Percentiles rank a stretch among this genome's conserved stretches.
Conservation (phyloP, 306 rosid genomes). For the Pachyrhizus erosus region DNA sequence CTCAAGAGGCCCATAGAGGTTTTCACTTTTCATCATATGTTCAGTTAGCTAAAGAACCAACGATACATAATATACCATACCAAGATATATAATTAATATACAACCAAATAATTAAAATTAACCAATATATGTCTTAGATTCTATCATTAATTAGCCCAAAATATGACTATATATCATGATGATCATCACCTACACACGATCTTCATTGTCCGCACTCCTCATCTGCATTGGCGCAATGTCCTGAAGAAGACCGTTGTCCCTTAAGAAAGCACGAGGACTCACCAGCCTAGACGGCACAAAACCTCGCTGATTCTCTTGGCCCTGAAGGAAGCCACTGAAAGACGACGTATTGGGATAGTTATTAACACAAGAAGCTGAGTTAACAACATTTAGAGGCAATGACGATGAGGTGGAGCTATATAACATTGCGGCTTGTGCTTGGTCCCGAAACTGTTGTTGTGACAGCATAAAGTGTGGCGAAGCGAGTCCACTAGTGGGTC, state of each 20-base stretch:
- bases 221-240: constrained; percentile 76
- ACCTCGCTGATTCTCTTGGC: constrained; percentile 36
- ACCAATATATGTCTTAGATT: not conserved
- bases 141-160: not conserved
- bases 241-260: constrained; percentile 85
- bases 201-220: constrained; percentile 36
- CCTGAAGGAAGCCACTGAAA: constrained; percentile 44
- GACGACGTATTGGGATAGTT: constrained; percentile 35
- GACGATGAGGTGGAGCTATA: constrained; percentile 40
- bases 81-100: constrained; percentile 10
- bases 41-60: constrained; percentile 36
- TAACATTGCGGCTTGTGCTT: constrained; percentile 33
- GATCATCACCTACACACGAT: constrained; percentile 24
- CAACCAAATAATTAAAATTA: not conserved
- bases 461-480: constrained; percentile 14
- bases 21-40: not conserved
- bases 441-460: constrained; percentile 38
- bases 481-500: constrained; percentile 3
- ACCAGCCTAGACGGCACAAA: constrained; percentile 6
- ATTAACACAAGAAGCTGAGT: not conserved
- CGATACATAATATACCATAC: constrained; percentile 1
- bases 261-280: constrained; percentile 38
- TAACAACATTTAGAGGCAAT: constrained; percentile 38
- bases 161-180: not conserved
- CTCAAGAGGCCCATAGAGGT: not conserved